Conservation (phyloP, 495 filamentous ascomycete genomes). For the Aspergillus steynii region DNA sequence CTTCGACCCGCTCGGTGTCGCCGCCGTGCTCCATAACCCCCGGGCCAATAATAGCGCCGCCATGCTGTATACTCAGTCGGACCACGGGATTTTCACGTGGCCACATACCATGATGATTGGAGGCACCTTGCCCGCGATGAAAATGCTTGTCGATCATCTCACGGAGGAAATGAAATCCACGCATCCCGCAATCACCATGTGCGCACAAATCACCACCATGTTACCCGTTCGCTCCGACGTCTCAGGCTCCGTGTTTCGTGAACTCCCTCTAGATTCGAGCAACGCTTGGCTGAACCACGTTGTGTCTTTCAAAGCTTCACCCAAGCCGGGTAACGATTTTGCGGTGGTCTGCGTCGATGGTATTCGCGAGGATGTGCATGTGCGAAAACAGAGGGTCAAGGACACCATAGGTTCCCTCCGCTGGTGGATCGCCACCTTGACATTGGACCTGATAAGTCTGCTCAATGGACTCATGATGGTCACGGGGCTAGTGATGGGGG, state of each 20-base stretch:
- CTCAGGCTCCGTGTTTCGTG: slow-evolving; percentile 21
- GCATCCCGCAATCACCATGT: slow-evolving; percentile 29
- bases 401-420: not conserved
- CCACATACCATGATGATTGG: slow-evolving; percentile 36
- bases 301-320: slow-evolving; percentile 24
- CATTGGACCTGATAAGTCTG: slow-evolving; percentile 20
- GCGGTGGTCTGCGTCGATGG: slow-evolving; percentile 22
- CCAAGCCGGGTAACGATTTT: slow-evolving; percentile 29
- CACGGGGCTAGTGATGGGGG: slow-evolving; percentile 22
- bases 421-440: slow-evolving; percentile 16
- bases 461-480: slow-evolving; percentile 27
- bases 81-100: slow-evolving; percentile 29
- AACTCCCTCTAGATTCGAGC: slow-evolving; percentile 27
- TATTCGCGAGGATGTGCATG: slow-evolving; percentile 1
- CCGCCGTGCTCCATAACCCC: slow-evolving; percentile 31
- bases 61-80: slow-evolving; percentile 31
- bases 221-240: slow-evolving; percentile 27
- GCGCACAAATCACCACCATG: slow-evolving; percentile 27
- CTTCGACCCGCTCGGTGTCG: slow-evolving; percentile 35
- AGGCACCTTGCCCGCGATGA: slow-evolving; percentile 27
- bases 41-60: slow-evolving; percentile 28
- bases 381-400: not conserved
- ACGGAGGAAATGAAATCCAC: slow-evolving; percentile 24
- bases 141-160: slow-evolving; percentile 32
- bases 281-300: slow-evolving; percentile 29